A percentile compares a stretch with the other conserved stretches of the same genome.
These are phyloP conservation scores for Kwoniella sp. DNA, from an alignment of 768 basidiomycete species.

Conservation along the genomic window DNA sequence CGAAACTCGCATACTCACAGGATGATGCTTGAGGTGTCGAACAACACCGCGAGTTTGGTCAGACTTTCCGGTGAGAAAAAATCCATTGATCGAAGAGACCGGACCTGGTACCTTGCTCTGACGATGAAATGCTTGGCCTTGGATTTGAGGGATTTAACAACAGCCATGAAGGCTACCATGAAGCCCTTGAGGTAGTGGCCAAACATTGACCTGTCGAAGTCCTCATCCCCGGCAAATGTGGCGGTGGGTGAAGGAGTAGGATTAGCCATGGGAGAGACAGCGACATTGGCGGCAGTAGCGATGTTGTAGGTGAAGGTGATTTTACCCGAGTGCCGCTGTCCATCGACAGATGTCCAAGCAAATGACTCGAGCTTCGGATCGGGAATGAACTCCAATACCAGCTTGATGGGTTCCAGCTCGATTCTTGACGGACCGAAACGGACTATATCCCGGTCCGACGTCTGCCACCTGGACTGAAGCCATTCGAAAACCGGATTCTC, in stretches of 20 bases:
- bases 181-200: background rate
- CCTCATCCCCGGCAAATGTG: background rate
- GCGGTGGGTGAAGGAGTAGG: background rate
- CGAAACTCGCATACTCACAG: background rate
- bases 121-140: background rate
- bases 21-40: background rate
- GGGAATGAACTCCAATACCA: background rate
- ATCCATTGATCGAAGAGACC: background rate
- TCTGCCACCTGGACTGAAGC: background rate
- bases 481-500: background rate
- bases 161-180: background rate
- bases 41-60: background rate
- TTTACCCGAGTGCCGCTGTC: background rate
- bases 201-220: background rate
- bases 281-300: background rate
- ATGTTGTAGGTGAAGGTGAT: background rate
- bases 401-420: background rate
- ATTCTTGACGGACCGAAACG: background rate
- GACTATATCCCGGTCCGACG: background rate
- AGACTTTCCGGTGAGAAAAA: background rate
- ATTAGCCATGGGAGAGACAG: background rate
- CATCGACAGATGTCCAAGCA: background rate
- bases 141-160: background rate
- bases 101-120: background rate
- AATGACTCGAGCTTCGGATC: background rate